These are phyloP conservation scores for Phalaenopsis equestris DNA, from an alignment of 106 monocot species.

Conservation along the genomic window DNA sequence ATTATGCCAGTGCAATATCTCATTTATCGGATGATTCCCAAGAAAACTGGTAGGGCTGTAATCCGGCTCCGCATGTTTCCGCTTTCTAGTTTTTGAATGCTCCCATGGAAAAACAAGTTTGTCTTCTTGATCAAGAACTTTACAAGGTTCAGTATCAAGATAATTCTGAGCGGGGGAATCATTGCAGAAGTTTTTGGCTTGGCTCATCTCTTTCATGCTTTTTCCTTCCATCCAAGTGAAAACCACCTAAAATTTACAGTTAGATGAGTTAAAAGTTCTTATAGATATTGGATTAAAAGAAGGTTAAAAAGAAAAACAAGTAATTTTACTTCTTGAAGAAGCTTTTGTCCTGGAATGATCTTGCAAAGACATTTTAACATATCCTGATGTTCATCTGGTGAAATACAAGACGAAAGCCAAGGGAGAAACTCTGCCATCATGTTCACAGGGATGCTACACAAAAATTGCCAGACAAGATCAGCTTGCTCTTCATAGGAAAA, in stretches of 20 bases:
- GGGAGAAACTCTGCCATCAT: conserved; percentile 88
- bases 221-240: conserved; percentile 91
- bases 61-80: conserved; percentile 45
- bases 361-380: conserved; percentile 72
- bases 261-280: no score
- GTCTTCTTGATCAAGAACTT: neutral
- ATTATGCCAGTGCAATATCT: conserved; percentile 91
- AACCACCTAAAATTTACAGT: neutral
- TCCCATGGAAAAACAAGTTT: conserved; percentile 15
- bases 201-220: neutral
- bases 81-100: conserved; percentile 46
- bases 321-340: conserved; percentile 73
- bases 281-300: no score
- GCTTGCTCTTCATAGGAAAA: conserved; percentile 90
- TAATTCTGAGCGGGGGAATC: neutral
- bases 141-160: conserved; percentile 11
- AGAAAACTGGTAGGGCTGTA: conserved; percentile 11
- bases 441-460: conserved; percentile 95
- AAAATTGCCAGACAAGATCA: conserved; percentile 86
- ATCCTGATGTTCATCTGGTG: conserved; percentile 75
- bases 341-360: conserved; percentile 78
- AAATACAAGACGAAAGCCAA: conserved; percentile 79
- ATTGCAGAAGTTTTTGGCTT: conserved; percentile 3
- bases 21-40: conserved; percentile 65
- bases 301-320: neutral